Evolutionary conservation across 1,139 yeast species (phyloP).

Genomic region (Pichia sp.): DNA sequence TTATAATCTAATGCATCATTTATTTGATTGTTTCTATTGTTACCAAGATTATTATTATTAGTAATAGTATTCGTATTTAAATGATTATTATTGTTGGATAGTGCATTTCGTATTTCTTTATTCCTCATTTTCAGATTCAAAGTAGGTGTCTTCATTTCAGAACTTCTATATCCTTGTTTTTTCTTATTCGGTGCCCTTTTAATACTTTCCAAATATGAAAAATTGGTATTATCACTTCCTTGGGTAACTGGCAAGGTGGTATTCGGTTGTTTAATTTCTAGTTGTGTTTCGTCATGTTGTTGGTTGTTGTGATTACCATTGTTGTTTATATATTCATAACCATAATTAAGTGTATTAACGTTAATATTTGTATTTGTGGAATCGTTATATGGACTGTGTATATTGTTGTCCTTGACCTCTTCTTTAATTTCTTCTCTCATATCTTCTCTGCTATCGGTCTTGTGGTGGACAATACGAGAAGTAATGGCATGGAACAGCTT

Average conservation of each 20-base stretch:
- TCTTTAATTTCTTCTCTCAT: slow-evolving; percentile 15
- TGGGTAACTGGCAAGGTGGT: slow-evolving; percentile 6
- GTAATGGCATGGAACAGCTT: slow-evolving; percentile 33
- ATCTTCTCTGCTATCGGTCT: slow-evolving; percentile 15
- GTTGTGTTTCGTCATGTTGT: not conserved
- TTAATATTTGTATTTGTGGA: slow-evolving; percentile 1
- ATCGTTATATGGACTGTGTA: slow-evolving; percentile 4
- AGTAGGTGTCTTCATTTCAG: slow-evolving; percentile 6
- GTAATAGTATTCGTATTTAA: not conserved
- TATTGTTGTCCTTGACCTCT: not conserved
- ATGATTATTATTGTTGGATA: not conserved
- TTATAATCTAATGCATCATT: not conserved
- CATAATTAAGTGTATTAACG: not conserved
- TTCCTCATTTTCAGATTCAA: slow-evolving; percentile 1
- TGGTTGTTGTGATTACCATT: not conserved
- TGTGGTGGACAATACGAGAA: slow-evolving; percentile 24
- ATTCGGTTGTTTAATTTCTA: not conserved
- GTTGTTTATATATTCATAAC: not conserved
- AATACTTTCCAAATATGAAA: slow-evolving; percentile 11
- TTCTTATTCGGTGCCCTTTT: slow-evolving; percentile 12
- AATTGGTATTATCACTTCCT: slow-evolving; percentile 3
- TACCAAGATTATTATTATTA: not conserved
- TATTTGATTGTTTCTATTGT: not conserved
- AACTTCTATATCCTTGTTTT: not conserved
- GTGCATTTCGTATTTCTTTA: slow-evolving; percentile 2